These are phyloP conservation scores for Apiospora rasikravindrae DNA, from an alignment of 2,329 filamentous ascomycete genomes.

Conservation along the genomic window DNA sequence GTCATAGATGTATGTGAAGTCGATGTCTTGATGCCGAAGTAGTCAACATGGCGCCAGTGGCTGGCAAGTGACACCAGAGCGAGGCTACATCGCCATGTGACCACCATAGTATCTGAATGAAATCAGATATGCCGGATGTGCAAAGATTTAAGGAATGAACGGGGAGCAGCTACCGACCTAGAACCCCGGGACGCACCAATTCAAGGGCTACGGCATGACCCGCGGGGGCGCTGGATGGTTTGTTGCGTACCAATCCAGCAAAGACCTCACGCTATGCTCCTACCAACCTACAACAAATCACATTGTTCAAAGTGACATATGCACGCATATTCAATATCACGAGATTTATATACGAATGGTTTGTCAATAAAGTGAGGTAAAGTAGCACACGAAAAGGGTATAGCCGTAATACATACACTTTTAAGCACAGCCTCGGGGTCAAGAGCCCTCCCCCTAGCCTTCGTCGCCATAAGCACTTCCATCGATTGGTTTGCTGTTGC, in stretches of 20 bases:
- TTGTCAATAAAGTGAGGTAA: background rate
- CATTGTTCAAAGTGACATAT: background rate
- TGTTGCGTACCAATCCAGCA: background rate
- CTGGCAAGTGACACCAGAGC: background rate
- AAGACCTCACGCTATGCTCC: background rate
- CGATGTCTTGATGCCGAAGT: background rate
- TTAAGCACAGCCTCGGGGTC: background rate
- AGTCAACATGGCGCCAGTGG: background rate
- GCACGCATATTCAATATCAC: background rate
- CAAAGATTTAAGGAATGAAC: background rate
- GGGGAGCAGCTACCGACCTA: background rate
- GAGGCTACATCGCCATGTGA: background rate
- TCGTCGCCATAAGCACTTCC: background rate
- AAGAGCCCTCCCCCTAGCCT: background rate
- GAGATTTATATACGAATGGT: background rate
- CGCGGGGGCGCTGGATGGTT: background rate
- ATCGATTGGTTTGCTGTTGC: background rate
- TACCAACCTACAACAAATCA: background rate
- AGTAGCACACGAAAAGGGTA: constrained; percentile 7
- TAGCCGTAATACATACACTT: constrained; percentile 1
- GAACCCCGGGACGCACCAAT: background rate
- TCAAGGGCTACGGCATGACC: background rate
- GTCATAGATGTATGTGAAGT: background rate
- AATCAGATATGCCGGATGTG: background rate
- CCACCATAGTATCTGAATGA: background rate